Evolutionary conservation across 2,329 filamentous ascomycete genomes (phyloP).

Genomic region (Ophiostoma tasmaniense): DNA sequence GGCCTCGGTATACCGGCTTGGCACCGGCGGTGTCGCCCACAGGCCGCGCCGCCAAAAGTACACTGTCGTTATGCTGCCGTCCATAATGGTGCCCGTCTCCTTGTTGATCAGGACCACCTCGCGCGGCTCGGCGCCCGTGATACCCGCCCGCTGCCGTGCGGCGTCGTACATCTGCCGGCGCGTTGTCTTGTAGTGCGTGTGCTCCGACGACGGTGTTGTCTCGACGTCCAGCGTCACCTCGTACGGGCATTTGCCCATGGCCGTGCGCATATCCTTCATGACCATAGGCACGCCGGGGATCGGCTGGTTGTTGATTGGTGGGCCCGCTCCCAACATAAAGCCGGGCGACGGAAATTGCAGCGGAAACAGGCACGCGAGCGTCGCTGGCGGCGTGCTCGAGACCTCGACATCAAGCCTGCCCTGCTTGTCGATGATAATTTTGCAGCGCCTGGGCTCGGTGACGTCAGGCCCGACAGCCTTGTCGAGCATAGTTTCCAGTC

Average conservation of each 20-base stretch:
- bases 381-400: constrained; percentile 30
- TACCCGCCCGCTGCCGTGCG: constrained; percentile 54
- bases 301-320: not conserved
- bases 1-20: constrained; percentile 29
- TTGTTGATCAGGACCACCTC: constrained; percentile 71
- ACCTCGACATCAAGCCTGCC: constrained; percentile 40
- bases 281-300: not conserved
- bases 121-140: constrained; percentile 44
- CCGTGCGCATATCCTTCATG: constrained; percentile 19
- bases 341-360: constrained; percentile 41
- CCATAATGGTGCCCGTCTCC: constrained; percentile 60
- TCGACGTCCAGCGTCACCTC: constrained; percentile 37
- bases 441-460: constrained; percentile 39
- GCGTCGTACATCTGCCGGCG: constrained; percentile 61
- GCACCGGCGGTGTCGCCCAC: constrained; percentile 76
- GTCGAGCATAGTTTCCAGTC: constrained; percentile 30
- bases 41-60: constrained; percentile 65
- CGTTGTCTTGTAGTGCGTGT: constrained; percentile 82
- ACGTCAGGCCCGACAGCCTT: not conserved
- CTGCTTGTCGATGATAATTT: constrained; percentile 43
- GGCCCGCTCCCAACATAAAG: constrained; percentile 19
- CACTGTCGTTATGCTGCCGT: constrained; percentile 73
- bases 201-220: constrained; percentile 44
- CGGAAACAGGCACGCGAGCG: constrained; percentile 51
- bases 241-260: constrained; percentile 27